Evolutionary conservation across 106 monocot species (phyloP), one percentile per base, ranked within the genome.

Genomic region (Amphibolis antarctica): DNA sequence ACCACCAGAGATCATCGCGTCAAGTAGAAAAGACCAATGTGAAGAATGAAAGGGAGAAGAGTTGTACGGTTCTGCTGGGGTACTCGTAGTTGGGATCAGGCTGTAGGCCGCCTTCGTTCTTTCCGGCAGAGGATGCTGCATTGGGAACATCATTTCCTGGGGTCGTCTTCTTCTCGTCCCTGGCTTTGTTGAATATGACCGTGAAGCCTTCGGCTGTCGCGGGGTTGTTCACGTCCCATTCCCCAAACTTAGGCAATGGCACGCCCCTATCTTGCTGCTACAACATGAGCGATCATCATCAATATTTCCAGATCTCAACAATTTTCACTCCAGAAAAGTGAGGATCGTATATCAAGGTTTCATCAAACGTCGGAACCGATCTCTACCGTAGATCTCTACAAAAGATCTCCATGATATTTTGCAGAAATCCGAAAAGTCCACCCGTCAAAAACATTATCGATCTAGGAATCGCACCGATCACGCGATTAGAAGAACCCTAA

Each of bases 221-320:
- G 11, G 90, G 86, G 57, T 90, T 90, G 63, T 90, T 90, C 68
- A 86, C 90, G 71, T 86, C 90, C 90, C 86, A 86, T 56, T 90
- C 60, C 30, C 60, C 60, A 43, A 61, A 61, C 30, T 43, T 61
- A 17, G 42, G 60, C 60, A 61, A 43, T 61, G 60, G 60, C 12
- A 17, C 10, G 11, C 42, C 60, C 30, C 29, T 17, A 28, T 60
- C 17, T 27, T 60, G 28, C 60, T 60, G 60, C 42, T 9, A 31
- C 13, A 5, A 13, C 28, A 60, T 13, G n/a, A n/a, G n/a, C n/a
- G n/a, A n/a, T n/a, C n/a, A n/a, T n/a, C n/a, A n/a, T n/a, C n/a
- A 17, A 17, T 47, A 12, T 46, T 49, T 49, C 19, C 19, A 49
- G 18, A 18, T 4, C 19, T 5, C n/a, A n/a, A n/a, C n/a, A n/a